Percentiles rank a stretch among this genome's conserved stretches.
These are phyloP conservation scores for Amaranthus hypochondriacus DNA, from an alignment of 148 eudicot species.

Conservation along the genomic window DNA sequence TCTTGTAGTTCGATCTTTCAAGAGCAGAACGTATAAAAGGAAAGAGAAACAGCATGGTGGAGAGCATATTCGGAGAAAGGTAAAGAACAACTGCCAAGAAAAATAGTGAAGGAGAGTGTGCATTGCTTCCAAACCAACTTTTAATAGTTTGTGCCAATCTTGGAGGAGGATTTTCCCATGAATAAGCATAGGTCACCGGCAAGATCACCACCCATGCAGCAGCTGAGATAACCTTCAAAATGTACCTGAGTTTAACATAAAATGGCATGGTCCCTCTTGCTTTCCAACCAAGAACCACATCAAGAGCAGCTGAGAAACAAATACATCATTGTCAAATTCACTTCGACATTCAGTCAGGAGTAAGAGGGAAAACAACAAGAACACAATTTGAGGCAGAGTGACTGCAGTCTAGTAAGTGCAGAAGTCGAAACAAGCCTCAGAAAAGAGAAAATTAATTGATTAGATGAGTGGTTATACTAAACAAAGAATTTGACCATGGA, in stretches of 20 bases:
- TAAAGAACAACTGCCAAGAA: slow-evolving; percentile 78
- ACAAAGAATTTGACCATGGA: too few relatives aligned
- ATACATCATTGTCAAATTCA: background rate
- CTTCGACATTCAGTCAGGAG: background rate
- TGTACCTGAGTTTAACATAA: slow-evolving; percentile 84
- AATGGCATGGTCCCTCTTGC: slow-evolving; percentile 82
- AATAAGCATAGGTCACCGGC: slow-evolving; percentile 91
- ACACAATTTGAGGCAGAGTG: background rate
- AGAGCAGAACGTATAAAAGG: slow-evolving; percentile 83
- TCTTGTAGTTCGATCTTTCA: slow-evolving; percentile 77
- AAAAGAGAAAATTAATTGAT: background rate
- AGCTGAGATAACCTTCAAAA: slow-evolving; percentile 79
- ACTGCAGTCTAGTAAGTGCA: background rate
- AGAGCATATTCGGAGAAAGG: slow-evolving; percentile 90
- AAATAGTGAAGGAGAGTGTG: slow-evolving; percentile 74
- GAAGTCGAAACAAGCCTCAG: background rate
- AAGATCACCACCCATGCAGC: slow-evolving; percentile 96
- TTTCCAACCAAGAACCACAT: slow-evolving; percentile 88
- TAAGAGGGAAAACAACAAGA: background rate
- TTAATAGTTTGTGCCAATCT: slow-evolving; percentile 89
- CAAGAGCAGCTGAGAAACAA: slow-evolving; percentile 69
- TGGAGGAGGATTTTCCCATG: slow-evolving; percentile 68
- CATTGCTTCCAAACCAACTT: slow-evolving; percentile 81
- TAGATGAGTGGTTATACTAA: background rate
- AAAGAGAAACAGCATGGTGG: slow-evolving; percentile 71